Evolutionary conservation across 163 green algal species (phyloP).

Genomic region (Scenedesmus sp.): DNA sequence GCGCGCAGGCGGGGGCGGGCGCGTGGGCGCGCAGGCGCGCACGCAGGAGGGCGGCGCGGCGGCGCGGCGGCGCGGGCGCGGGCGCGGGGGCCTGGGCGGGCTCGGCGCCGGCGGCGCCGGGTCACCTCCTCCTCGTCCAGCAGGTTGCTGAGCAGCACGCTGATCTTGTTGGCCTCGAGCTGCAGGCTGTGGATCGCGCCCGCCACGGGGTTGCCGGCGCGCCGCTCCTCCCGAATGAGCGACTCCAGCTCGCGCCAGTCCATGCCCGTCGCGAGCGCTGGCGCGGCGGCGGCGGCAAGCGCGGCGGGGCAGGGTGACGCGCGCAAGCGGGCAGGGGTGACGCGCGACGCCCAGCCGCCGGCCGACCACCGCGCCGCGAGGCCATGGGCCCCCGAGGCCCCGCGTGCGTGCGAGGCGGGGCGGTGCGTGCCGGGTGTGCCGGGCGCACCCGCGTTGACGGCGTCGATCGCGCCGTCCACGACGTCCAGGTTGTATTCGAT

Average conservation of each 20-base stretch:
- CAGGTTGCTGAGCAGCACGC: slow-evolving; percentile 80
- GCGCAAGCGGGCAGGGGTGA: too few relatives aligned
- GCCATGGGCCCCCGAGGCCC: too few relatives aligned
- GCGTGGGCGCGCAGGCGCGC: too few relatives aligned
- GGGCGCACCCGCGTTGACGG: slow-evolving; percentile 84
- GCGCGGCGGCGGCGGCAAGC: too few relatives aligned
- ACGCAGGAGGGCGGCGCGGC: too few relatives aligned
- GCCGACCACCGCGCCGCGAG: neutral
- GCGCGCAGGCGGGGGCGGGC: too few relatives aligned
- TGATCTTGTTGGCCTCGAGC: slow-evolving; percentile 77
- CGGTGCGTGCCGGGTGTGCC: slow-evolving; percentile 65
- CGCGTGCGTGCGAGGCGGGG: too few relatives aligned
- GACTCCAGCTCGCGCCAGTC: slow-evolving; percentile 87
- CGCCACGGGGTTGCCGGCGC: slow-evolving; percentile 90
- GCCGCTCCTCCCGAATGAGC: slow-evolving; percentile 90
- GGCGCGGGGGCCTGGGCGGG: neutral
- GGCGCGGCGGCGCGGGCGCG: too few relatives aligned
- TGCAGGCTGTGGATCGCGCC: slow-evolving; percentile 73
- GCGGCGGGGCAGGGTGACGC: too few relatives aligned
- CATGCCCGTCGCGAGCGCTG: slow-evolving; percentile 72
- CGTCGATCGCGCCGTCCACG: slow-evolving; percentile 87
- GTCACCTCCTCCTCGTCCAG: slow-evolving; percentile 81
- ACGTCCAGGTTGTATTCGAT: slow-evolving; percentile 88
- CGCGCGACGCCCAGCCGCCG: too few relatives aligned
- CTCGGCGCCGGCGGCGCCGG: too few relatives aligned